A percentile compares a stretch with the other conserved stretches of the same genome.
phyloP scores from a whole-genome alignment of 1,139 yeast species.

The Pichia norvegensis region DNA sequence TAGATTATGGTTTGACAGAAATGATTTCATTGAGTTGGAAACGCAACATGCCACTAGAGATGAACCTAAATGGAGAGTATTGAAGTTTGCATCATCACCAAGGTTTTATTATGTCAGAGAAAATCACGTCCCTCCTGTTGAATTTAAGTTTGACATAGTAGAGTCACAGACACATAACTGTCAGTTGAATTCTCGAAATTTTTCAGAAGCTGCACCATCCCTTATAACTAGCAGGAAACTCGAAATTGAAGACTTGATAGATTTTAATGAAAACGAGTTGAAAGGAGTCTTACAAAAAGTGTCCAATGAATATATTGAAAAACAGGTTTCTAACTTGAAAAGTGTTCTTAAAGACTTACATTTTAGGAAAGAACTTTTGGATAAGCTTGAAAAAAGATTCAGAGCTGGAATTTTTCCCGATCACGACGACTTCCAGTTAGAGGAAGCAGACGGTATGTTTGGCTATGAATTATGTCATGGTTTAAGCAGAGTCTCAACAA shows the following conservation, averaged over 20 bases:
- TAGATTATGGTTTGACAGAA: constrained; percentile 61
- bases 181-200: constrained; percentile 47
- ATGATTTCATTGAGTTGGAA: constrained; percentile 75
- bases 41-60: constrained; percentile 39
- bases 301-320: constrained; percentile 18
- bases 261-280: constrained; percentile 26
- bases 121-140: constrained; percentile 43
- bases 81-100: constrained; percentile 68
- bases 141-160: constrained; percentile 36
- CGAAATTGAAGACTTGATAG: constrained; percentile 34
- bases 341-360: constrained; percentile 32
- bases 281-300: constrained; percentile 10
- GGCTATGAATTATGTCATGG: constrained; percentile 13
- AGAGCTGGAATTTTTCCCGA: constrained; percentile 26
- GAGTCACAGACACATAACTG: constrained; percentile 48
- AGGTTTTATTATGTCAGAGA: constrained; percentile 70
- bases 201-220: constrained; percentile 45
- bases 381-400: constrained; percentile 29
- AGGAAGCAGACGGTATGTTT: constrained; percentile 20
- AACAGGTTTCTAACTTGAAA: constrained; percentile 23
- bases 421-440: constrained; percentile 21
- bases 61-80: constrained; percentile 49
- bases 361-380: constrained; percentile 32
- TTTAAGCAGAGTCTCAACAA: constrained; percentile 23
- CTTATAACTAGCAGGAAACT: constrained; percentile 36